Percentiles rank a stretch among this genome's conserved stretches.
These are phyloP conservation scores for Diaporthe sp. DNA, from an alignment of 2,329 filamentous ascomycete species.

Conservation along the genomic window DNA sequence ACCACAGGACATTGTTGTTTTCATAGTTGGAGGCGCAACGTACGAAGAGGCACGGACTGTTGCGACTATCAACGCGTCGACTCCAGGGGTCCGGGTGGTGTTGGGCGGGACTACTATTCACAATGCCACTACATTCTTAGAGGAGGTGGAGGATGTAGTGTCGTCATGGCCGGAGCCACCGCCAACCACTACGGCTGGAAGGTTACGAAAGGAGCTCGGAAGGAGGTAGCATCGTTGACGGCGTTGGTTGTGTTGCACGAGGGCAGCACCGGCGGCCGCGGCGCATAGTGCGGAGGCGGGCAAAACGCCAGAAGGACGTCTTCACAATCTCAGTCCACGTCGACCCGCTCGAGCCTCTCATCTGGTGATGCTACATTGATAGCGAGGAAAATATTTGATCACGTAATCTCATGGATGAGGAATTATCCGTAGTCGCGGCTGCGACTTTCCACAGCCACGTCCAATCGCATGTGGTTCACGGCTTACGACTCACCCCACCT, in stretches of 20 bases:
- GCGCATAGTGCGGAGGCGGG: neutral
- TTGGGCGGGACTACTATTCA: slow-evolving; percentile 90
- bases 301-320: neutral
- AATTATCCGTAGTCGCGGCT: neutral
- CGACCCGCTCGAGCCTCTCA: neutral
- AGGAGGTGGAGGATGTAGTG: slow-evolving; percentile 92
- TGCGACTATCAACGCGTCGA: slow-evolving; percentile 92
- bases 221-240: slow-evolving; percentile 41
- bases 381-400: neutral
- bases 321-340: neutral
- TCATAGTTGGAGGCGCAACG: slow-evolving; percentile 92
- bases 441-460: neutral
- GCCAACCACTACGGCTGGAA: slow-evolving; percentile 49
- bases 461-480: neutral
- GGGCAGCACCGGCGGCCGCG: neutral
- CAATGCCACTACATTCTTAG: slow-evolving; percentile 89
- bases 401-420: neutral
- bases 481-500: neutral
- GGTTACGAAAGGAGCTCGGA: slow-evolving; percentile 50
- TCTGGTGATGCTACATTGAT: neutral
- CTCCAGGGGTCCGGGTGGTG: slow-evolving; percentile 89
- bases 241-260: neutral
- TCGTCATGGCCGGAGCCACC: slow-evolving; percentile 84
- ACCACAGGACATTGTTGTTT: slow-evolving; percentile 95
- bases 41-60: slow-evolving; percentile 98